Evolutionary conservation across 495 filamentous ascomycete species (phyloP).

Genomic region (Parathielavia hyrcaniae): DNA sequence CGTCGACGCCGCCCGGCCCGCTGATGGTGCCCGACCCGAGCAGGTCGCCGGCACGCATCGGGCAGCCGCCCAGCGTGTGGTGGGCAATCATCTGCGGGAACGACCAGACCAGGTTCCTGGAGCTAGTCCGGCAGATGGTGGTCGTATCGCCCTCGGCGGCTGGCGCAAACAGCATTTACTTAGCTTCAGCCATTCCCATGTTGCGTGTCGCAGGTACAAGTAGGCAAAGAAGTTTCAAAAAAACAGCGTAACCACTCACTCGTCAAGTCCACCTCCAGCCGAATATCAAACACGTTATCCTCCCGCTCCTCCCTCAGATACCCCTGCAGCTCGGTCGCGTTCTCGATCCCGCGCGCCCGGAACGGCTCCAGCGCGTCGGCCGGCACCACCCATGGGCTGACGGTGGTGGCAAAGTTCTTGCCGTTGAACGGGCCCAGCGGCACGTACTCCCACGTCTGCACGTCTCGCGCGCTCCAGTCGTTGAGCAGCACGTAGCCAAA

Average conservation of each 20-base stretch:
- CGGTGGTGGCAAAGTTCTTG: constrained; percentile 90
- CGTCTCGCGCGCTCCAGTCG: constrained; percentile 89
- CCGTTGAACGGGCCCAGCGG: constrained; percentile 81
- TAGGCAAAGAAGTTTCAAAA: too few relatives aligned
- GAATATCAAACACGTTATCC: constrained; percentile 65
- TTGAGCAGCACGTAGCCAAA: constrained; percentile 90
- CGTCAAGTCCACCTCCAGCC: constrained; percentile 66
- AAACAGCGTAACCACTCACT: constrained; percentile 41
- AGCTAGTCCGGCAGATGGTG: constrained; percentile 58
- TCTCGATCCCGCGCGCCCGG: constrained; percentile 50
- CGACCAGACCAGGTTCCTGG: constrained; percentile 74
- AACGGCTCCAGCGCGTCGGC: constrained; percentile 75
- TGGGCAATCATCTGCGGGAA: constrained; percentile 95
- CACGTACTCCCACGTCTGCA: constrained; percentile 87
- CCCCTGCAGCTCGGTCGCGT: constrained; percentile 56
- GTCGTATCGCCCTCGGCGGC: constrained; percentile 57
- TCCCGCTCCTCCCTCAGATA: constrained; percentile 63
- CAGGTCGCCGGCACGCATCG: constrained; percentile 73
- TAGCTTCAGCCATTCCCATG: not conserved
- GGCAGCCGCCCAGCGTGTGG: constrained; percentile 81
- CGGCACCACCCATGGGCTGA: constrained; percentile 85
- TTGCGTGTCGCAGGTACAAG: not conserved
- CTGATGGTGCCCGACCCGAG: constrained; percentile 88
- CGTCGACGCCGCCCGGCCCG: constrained; percentile 51
- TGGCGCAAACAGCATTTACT: constrained; percentile 20